Evolutionary conservation across 2,329 filamentous ascomycete genomes (phyloP).

Genomic region (Xenoacremonium recifei): DNA sequence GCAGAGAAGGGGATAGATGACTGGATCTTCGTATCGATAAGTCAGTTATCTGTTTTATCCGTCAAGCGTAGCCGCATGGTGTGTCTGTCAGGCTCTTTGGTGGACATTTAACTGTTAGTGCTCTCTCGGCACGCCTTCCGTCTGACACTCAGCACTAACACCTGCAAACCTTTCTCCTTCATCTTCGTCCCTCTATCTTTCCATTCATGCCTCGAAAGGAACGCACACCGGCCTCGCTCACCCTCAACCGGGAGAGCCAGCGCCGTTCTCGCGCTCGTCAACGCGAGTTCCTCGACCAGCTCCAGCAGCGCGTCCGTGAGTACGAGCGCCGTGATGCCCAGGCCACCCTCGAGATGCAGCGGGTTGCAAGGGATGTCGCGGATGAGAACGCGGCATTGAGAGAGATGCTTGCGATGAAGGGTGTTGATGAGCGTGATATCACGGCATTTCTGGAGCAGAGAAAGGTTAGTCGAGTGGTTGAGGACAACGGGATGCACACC

Average conservation of each 20-base stretch:
- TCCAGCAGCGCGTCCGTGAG: slow-evolving; percentile 40
- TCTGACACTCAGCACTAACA: no score
- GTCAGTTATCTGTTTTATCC: no score
- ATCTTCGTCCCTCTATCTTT: no score
- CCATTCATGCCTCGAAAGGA: slow-evolving; percentile 22
- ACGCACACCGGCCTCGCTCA: slow-evolving; percentile 26
- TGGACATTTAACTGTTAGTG: no score
- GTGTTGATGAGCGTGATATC: slow-evolving; percentile 16
- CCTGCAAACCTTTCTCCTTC: no score
- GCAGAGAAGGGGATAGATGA: no score
- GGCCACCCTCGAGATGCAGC: slow-evolving; percentile 48
- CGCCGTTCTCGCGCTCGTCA: slow-evolving; percentile 44
- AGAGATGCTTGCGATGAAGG: slow-evolving; percentile 19
- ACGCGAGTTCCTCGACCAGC: slow-evolving; percentile 40
- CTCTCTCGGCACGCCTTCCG: no score
- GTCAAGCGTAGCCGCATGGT: no score
- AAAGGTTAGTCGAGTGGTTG: background rate
- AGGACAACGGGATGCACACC: no score
- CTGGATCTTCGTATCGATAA: no score
- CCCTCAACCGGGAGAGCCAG: slow-evolving; percentile 42
- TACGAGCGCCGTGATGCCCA: slow-evolving; percentile 41
- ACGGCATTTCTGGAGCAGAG: slow-evolving; percentile 7
- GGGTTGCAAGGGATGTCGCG: slow-evolving; percentile 42
- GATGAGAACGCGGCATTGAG: slow-evolving; percentile 41
- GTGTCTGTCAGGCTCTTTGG: no score